Evolutionary conservation across 1,284 basidiomycete species (phyloP).

Genomic region (Takashimella tepidaria): DNA sequence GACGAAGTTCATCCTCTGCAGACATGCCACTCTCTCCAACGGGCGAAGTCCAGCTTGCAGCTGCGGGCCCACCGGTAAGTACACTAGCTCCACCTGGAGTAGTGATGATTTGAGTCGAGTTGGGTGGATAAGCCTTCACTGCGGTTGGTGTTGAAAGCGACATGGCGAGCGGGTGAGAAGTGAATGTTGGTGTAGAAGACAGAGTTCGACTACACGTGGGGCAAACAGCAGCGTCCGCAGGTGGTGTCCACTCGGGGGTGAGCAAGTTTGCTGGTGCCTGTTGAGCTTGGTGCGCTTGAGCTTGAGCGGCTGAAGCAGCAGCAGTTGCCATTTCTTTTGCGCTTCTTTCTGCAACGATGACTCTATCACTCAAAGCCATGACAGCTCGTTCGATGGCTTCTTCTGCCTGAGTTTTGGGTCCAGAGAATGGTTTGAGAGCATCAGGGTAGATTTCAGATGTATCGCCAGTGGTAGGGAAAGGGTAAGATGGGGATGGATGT

Average conservation of each 20-base stretch:
- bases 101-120: constrained; percentile 12
- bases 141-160: constrained; percentile 23
- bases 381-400: constrained; percentile 39
- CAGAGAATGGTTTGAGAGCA: constrained; percentile 12
- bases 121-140: constrained; percentile 5
- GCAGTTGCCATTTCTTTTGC: not conserved
- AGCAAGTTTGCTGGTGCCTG: constrained; percentile 15
- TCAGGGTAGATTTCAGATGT: not conserved
- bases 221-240: constrained; percentile 14
- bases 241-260: constrained; percentile 34
- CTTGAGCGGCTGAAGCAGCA: not conserved
- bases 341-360: constrained; percentile 20
- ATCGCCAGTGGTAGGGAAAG: constrained; percentile 22
- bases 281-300: not conserved
- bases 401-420: constrained; percentile 32
- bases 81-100: constrained; percentile 20
- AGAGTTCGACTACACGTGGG: constrained; percentile 24
- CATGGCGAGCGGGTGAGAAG: constrained; percentile 22
- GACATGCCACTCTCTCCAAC: constrained; percentile 39
- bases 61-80: constrained; percentile 22
- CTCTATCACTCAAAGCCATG: constrained; percentile 32
- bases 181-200: constrained; percentile 12
- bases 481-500: constrained; percentile 37
- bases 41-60: constrained; percentile 20
- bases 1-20: constrained; percentile 62